Evolutionary conservation across 176 grass and related monocot genomes (phyloP).

Genomic region (Triticum urartu): DNA sequence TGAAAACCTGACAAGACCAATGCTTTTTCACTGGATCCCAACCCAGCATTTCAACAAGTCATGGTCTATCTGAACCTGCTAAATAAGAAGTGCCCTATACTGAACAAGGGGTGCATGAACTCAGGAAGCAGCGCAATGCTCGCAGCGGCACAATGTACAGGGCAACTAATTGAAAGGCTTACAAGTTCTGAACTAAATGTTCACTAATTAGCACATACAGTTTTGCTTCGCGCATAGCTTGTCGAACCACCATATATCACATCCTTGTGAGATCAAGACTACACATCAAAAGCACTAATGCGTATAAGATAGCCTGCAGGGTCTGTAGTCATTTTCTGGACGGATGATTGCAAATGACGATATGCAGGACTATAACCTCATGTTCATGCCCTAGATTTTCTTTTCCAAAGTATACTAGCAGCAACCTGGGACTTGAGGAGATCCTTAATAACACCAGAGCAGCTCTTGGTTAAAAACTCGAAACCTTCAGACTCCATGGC

Average conservation of each 20-base stretch:
- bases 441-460: neutral
- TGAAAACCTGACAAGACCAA: too few relatives aligned
- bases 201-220: neutral
- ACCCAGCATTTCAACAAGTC: neutral
- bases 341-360: neutral
- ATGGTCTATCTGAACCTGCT: neutral
- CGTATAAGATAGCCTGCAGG: neutral
- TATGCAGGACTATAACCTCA: neutral
- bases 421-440: neutral
- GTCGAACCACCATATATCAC: neutral
- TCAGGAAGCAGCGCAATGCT: neutral
- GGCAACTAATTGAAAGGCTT: too few relatives aligned
- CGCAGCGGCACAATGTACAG: neutral
- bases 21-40: neutral
- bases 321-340: neutral
- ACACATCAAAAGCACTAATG: neutral
- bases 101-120: neutral
- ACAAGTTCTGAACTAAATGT: neutral
- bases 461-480: neutral
- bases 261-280: neutral
- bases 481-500: conserved; percentile 1
- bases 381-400: neutral
- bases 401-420: conserved; percentile 2
- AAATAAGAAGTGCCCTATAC: neutral
- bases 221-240: too few relatives aligned